A percentile compares a stretch with the other conserved stretches of the same genome.
phyloP scores from a whole-genome alignment of 495 filamentous ascomycete genomes.

The Cercophora sp. region DNA sequence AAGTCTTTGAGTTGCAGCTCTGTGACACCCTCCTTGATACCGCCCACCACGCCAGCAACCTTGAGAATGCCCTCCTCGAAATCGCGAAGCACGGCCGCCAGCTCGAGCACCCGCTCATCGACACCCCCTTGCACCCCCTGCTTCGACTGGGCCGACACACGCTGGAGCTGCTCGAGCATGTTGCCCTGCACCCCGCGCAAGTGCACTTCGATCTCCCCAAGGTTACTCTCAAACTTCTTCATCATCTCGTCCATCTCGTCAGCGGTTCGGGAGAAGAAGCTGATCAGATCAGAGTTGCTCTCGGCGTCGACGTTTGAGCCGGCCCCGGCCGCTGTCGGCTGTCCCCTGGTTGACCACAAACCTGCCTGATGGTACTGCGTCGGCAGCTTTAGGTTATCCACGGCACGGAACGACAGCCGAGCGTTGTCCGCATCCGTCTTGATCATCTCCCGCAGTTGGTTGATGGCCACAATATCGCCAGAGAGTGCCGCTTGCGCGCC shows the following conservation, averaged over 20 bases:
- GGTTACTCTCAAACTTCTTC: slow-evolving; percentile 59
- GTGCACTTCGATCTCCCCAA: slow-evolving; percentile 80
- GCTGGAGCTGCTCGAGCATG: slow-evolving; percentile 65
- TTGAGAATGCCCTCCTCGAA: slow-evolving; percentile 76
- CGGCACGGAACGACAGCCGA: slow-evolving; percentile 66
- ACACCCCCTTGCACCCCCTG: slow-evolving; percentile 39
- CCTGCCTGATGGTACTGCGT: slow-evolving; percentile 64
- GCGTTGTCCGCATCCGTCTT: slow-evolving; percentile 67
- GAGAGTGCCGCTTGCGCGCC: slow-evolving; percentile 68
- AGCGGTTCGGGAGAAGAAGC: slow-evolving; percentile 69
- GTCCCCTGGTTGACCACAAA: slow-evolving; percentile 47
- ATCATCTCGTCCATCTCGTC: slow-evolving; percentile 68
- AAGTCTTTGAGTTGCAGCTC: slow-evolving; percentile 60
- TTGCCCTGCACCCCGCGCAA: slow-evolving; percentile 69
- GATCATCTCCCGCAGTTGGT: slow-evolving; percentile 58
- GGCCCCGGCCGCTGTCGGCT: slow-evolving; percentile 22
- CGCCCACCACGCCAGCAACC: slow-evolving; percentile 67
- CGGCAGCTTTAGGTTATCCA: slow-evolving; percentile 72
- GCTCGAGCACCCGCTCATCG: slow-evolving; percentile 43
- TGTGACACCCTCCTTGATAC: slow-evolving; percentile 65
- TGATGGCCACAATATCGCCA: slow-evolving; percentile 68
- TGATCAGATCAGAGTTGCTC: slow-evolving; percentile 59
- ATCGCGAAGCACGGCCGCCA: slow-evolving; percentile 66
- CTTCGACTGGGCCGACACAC: slow-evolving; percentile 53
- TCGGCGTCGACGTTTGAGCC: slow-evolving; percentile 50